These are phyloP conservation scores for Cryphonectria radicalis DNA, from an alignment of 2,329 filamentous ascomycete species.

Conservation along the genomic window DNA sequence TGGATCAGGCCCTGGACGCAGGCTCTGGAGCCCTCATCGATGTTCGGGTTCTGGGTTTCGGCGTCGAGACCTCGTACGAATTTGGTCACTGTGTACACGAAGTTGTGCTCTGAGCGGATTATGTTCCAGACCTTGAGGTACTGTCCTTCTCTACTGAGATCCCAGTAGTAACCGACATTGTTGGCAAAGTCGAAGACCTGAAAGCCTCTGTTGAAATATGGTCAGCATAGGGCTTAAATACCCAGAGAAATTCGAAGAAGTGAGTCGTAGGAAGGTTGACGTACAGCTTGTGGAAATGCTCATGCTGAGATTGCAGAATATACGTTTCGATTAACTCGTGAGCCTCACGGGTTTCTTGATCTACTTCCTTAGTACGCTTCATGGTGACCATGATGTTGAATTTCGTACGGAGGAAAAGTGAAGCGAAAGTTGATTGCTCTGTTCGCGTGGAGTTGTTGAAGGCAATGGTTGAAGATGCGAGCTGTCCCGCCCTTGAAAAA, in stretches of 20 bases:
- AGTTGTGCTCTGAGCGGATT: constrained; percentile 6
- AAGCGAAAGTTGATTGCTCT: neutral
- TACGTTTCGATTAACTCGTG: neutral
- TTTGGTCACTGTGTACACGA: neutral
- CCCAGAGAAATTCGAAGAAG: neutral
- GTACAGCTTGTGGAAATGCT: neutral
- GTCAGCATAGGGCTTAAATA: neutral
- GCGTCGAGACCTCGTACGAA: neutral
- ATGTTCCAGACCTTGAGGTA: neutral
- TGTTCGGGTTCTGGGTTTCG: neutral
- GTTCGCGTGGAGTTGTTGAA: neutral
- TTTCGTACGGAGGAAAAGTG: neutral
- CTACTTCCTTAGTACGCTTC: neutral
- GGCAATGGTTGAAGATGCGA: neutral
- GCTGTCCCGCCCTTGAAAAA: neutral
- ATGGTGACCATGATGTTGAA: neutral
- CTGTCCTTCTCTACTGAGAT: neutral
- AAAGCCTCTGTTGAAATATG: neutral
- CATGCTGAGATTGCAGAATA: neutral
- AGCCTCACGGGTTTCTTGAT: neutral
- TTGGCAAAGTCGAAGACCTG: neutral
- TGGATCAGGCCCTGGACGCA: neutral
- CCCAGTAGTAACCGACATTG: constrained; percentile 1
- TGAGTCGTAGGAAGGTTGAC: neutral
- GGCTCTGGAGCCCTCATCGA: neutral